Percentiles rank a stretch among this genome's conserved stretches.
phyloP scores from a whole-genome alignment of 192 early-diverging fungal genomes.

The Entomortierella beljakovae region DNA sequence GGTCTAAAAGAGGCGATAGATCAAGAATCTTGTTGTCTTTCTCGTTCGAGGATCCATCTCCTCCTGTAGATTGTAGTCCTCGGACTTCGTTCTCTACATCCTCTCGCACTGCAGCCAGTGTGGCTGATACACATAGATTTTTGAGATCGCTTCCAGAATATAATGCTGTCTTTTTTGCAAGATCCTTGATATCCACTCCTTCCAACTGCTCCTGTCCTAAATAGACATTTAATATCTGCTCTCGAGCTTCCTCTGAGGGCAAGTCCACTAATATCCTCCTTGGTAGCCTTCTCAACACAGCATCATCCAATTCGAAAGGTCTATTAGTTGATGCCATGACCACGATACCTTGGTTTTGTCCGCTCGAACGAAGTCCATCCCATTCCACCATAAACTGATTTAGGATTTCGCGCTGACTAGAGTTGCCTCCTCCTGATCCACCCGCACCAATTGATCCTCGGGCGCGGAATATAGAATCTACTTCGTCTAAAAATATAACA shows the following conservation, averaged over 20 bases:
- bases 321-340: constrained; percentile 96
- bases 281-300: constrained; percentile 92
- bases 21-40: constrained; percentile 23
- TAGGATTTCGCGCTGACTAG: constrained; percentile 82
- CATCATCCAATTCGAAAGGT: constrained; percentile 98
- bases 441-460: constrained; percentile 64
- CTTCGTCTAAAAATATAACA: constrained; percentile 97
- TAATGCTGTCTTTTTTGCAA: constrained; percentile 78
- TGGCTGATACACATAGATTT: constrained; percentile 93
- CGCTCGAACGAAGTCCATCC: constrained; percentile 82
- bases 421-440: constrained; percentile 50
- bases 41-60: background rate
- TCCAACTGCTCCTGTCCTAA: constrained; percentile 83
- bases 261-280: constrained; percentile 93
- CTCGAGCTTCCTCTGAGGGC: constrained; percentile 81
- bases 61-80: background rate
- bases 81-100: constrained; percentile 60
- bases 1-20: constrained; percentile 32
- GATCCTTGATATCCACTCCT: constrained; percentile 64
- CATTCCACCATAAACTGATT: constrained; percentile 99
- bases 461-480: constrained; percentile 89
- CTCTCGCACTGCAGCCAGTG: constrained; percentile 73
- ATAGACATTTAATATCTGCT: constrained; percentile 79
- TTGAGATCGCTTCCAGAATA: constrained; percentile 97
- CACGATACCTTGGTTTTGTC: constrained; percentile 80